A percentile compares a stretch with the other conserved stretches of the same genome.
These are phyloP conservation scores for Corylus avellana DNA, from an alignment of 306 rosid genomes.

Conservation along the genomic window DNA sequence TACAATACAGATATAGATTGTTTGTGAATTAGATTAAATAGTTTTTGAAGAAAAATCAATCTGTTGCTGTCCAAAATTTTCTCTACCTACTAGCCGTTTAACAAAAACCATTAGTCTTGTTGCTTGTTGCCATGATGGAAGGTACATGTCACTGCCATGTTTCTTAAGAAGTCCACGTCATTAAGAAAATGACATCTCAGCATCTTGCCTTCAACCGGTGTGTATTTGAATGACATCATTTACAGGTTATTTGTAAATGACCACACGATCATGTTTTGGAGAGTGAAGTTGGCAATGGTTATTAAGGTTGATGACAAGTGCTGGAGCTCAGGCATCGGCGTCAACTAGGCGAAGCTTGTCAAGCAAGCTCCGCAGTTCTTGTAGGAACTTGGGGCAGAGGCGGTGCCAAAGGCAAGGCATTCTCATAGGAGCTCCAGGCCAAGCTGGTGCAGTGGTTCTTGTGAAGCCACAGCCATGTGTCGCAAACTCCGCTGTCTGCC, in stretches of 20 bases:
- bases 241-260: constrained; percentile 29
- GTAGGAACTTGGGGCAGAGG: constrained; percentile 81
- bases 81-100: no score
- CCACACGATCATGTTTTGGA: constrained; percentile 77
- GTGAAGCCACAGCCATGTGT: constrained; percentile 68
- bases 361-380: constrained; percentile 66
- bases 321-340: constrained; percentile 61
- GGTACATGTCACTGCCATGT: no score
- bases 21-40: background rate
- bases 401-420: constrained; percentile 84
- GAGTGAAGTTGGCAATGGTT: constrained; percentile 83
- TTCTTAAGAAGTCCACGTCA: no score
- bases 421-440: constrained; percentile 80
- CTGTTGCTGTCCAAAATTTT: no score
- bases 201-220: no score
- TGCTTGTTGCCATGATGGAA: no score
- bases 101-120: no score
- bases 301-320: constrained; percentile 44
- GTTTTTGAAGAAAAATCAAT: background rate
- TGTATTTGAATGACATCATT: no score
- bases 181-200: no score
- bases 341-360: constrained; percentile 64
- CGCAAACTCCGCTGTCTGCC: constrained; percentile 46
- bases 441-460: constrained; percentile 69
- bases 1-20: background rate